phyloP scores from a whole-genome alignment of 208 protist species.

The Wallacemonas collosoma region DNA sequence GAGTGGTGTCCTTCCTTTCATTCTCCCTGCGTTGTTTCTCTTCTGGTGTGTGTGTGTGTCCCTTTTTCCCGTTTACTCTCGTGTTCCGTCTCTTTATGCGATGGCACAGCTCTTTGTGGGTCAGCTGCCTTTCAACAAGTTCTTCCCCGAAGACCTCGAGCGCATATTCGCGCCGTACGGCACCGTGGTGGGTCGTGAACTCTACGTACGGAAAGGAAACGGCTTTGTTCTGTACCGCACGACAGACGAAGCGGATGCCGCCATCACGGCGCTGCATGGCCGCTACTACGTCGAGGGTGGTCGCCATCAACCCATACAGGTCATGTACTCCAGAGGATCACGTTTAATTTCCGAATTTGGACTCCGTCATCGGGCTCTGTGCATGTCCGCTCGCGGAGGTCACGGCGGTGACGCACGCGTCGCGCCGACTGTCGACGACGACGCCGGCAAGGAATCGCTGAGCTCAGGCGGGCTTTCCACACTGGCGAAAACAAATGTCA shows the following conservation, averaged over 20 bases:
- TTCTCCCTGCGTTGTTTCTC: slow-evolving; percentile 2
- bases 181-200: slow-evolving; percentile 35
- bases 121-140: slow-evolving; percentile 53
- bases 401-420: not conserved
- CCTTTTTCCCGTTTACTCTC: not conserved
- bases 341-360: slow-evolving; percentile 7
- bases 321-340: slow-evolving; percentile 12
- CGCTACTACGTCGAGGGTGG: slow-evolving; percentile 17
- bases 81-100: not conserved
- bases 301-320: slow-evolving; percentile 17
- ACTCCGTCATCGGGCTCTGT: slow-evolving; percentile 3
- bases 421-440: not conserved
- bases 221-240: slow-evolving; percentile 24
- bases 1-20: slow-evolving; percentile 3
- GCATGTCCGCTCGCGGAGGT: not conserved
- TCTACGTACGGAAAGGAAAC: slow-evolving; percentile 43
- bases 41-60: not conserved
- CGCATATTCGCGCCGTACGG: slow-evolving; percentile 43
- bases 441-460: too few relatives aligned
- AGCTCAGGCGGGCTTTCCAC: too few relatives aligned
- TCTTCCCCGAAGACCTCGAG: slow-evolving; percentile 45
- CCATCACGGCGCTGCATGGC: slow-evolving; percentile 21
- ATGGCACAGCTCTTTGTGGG: slow-evolving; percentile 43
- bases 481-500: too few relatives aligned
- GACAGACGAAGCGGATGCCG: slow-evolving; percentile 28